A percentile compares a stretch with the other conserved stretches of the same genome.
These are phyloP conservation scores for Penicillium cosmopolitanum DNA, from an alignment of 495 filamentous ascomycete species.

Conservation along the genomic window DNA sequence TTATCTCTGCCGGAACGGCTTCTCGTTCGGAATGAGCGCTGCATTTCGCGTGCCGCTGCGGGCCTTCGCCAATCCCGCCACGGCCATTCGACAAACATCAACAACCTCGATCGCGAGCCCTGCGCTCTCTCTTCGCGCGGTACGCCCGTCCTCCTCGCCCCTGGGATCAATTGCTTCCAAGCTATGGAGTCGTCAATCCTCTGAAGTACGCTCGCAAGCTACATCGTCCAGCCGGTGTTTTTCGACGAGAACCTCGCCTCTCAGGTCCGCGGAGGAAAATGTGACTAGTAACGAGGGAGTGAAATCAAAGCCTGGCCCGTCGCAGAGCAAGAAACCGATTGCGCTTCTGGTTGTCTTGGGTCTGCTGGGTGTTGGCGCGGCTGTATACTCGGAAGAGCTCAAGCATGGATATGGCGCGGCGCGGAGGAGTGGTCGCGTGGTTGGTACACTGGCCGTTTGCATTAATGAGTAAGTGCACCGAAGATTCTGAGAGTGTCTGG, in stretches of 20 bases:
- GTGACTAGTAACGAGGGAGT: slow-evolving; percentile 11
- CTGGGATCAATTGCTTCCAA: neutral
- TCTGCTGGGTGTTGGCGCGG: slow-evolving; percentile 55
- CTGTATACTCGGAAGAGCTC: slow-evolving; percentile 71
- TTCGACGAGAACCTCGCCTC: slow-evolving; percentile 24
- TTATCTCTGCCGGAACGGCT: neutral
- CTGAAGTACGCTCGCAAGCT: neutral
- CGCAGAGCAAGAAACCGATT: slow-evolving; percentile 35
- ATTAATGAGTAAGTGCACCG: slow-evolving; percentile 81
- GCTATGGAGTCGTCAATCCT: slow-evolving; percentile 7
- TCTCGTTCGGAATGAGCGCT: slow-evolving; percentile 43
- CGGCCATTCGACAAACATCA: slow-evolving; percentile 30
- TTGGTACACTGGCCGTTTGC: slow-evolving; percentile 71
- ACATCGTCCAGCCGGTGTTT: slow-evolving; percentile 15
- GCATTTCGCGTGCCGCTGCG: slow-evolving; percentile 44
- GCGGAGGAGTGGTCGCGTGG: slow-evolving; percentile 80
- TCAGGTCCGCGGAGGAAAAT: slow-evolving; percentile 18
- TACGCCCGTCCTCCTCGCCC: slow-evolving; percentile 7
- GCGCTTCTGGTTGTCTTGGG: slow-evolving; percentile 57
- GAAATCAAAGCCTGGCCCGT: slow-evolving; percentile 23
- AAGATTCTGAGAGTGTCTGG: neutral
- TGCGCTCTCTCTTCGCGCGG: slow-evolving; percentile 12
- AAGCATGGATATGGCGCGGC: slow-evolving; percentile 74
- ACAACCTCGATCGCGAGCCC: slow-evolving; percentile 24
- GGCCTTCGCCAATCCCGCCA: slow-evolving; percentile 40